Percentiles rank a stretch among this genome's conserved stretches.
phyloP scores from a whole-genome alignment of 768 basidiomycete species.

The Daedalea quercina region DNA sequence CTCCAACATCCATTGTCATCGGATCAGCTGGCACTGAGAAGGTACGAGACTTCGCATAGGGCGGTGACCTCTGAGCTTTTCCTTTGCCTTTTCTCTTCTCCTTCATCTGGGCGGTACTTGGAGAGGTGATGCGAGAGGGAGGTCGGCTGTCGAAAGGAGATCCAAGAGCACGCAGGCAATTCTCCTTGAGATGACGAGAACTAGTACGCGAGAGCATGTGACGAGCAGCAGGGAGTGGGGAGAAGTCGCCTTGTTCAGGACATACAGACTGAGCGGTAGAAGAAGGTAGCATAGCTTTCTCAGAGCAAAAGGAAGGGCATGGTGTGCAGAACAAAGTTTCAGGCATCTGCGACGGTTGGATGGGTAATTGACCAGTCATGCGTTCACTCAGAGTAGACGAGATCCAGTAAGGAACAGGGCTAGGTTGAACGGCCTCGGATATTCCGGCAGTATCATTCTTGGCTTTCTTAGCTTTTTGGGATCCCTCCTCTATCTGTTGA shows the following conservation, averaged over 20 bases:
- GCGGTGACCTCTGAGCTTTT: conserved; percentile 11
- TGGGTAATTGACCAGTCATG: conserved; percentile 5
- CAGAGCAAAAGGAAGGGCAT: conserved; percentile 10
- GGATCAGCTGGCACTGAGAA: conserved; percentile 23
- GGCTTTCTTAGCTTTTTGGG: conserved; percentile 27
- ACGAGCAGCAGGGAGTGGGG: conserved; percentile 34
- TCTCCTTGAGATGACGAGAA: conserved; percentile 37
- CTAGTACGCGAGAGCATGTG: conserved; percentile 31
- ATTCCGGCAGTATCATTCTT: conserved; percentile 10
- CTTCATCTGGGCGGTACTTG: conserved; percentile 18
- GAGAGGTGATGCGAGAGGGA: conserved; percentile 32
- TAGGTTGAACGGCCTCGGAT: conserved; percentile 1
- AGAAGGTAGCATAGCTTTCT: conserved; percentile 9
- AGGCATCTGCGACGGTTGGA: conserved; percentile 4
- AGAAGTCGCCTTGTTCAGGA: conserved; percentile 27
- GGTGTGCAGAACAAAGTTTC: conserved; percentile 7
- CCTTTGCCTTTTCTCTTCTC: conserved; percentile 15
- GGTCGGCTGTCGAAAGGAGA: conserved; percentile 44
- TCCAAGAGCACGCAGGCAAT: conserved; percentile 24
- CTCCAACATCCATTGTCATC: background rate
- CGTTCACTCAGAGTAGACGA: conserved; percentile 1
- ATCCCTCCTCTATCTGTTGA: conserved; percentile 15
- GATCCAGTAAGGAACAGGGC: background rate
- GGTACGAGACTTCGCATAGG: conserved; percentile 32
- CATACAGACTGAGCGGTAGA: conserved; percentile 12